Conservation (phyloP, 2,329 filamentous ascomycete genomes). For the Pleoardoris graminearum region DNA sequence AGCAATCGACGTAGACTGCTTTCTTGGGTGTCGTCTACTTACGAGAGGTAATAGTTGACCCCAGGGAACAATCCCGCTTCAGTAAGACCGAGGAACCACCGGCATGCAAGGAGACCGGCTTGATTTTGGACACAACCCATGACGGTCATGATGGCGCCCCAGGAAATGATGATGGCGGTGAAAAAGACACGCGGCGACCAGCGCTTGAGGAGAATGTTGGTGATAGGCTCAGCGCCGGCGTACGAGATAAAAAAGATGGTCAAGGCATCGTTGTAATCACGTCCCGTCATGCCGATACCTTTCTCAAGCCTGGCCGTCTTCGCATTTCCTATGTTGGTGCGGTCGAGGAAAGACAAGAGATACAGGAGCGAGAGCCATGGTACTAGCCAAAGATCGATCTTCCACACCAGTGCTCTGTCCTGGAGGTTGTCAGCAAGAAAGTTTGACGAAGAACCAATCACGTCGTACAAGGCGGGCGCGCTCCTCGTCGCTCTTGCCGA, state of each 20-base stretch:
- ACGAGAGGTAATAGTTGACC: conserved; percentile 61
- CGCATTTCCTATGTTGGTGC: conserved; percentile 52
- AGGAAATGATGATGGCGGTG: conserved; percentile 53
- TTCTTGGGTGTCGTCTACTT: conserved; percentile 25
- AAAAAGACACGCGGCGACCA: conserved; percentile 56
- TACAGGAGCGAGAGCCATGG: conserved; percentile 49
- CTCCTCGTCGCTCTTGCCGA: conserved; percentile 40
- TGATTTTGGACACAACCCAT: conserved; percentile 52
- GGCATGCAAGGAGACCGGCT: conserved; percentile 40
- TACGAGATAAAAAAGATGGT: conserved; percentile 66
- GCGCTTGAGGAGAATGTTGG: conserved; percentile 64
- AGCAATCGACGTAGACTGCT: neutral
- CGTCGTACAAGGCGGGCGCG: conserved; percentile 37
- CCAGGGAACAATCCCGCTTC: conserved; percentile 46
- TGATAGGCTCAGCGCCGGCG: conserved; percentile 56
- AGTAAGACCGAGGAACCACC: conserved; percentile 44
- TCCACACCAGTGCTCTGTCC: conserved; percentile 46
- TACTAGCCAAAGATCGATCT: conserved; percentile 48
- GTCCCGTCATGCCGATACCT: conserved; percentile 48
- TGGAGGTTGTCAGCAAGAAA: conserved; percentile 22
- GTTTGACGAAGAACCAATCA: neutral
- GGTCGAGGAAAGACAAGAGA: conserved; percentile 47
- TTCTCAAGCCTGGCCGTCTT: conserved; percentile 41
- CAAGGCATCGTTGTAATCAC: conserved; percentile 66
- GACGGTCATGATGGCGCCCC: conserved; percentile 55